A percentile compares a stretch with the other conserved stretches of the same genome.
phyloP scores from a whole-genome alignment of 2,329 filamentous ascomycete genomes.

The Aspergillus niger region DNA sequence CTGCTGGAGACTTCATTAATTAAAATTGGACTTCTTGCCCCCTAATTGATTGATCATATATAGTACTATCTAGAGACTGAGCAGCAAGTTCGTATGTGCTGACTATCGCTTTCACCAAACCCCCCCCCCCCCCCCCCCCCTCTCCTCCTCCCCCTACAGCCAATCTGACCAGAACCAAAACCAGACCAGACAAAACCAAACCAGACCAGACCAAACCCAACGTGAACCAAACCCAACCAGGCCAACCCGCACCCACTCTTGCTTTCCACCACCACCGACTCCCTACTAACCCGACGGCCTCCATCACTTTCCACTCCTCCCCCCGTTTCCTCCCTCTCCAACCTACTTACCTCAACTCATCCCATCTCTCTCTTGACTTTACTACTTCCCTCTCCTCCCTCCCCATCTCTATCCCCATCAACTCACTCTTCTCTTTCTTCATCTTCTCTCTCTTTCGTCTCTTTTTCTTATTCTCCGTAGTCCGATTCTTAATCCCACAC shows the following conservation, averaged over 20 bases:
- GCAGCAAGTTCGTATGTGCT: not conserved
- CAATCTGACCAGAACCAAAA: not conserved
- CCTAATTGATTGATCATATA: not conserved
- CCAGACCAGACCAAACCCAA: not conserved
- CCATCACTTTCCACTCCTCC: conserved; percentile 12
- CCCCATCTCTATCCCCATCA: conserved; percentile 37
- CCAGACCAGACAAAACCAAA: not conserved
- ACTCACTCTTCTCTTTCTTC: conserved; percentile 35
- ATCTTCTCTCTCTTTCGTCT: conserved; percentile 21
- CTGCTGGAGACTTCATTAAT: not conserved
- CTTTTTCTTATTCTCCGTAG: conserved; percentile 31
- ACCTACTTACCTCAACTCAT: conserved; percentile 26
- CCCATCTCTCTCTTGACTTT: conserved; percentile 26
- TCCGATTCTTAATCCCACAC: conserved; percentile 36
- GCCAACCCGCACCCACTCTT: not conserved
- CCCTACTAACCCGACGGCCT: not conserved
- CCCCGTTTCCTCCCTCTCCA: conserved; percentile 15
- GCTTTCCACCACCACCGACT: not conserved
- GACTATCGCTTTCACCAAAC: not conserved
- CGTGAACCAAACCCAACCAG: not conserved
- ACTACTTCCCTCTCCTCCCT: conserved; percentile 27
- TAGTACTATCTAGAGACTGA: not conserved
- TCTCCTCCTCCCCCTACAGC: not conserved
- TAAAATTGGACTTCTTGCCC: not conserved
- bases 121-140: not conserved